A percentile compares a stretch with the other conserved stretches of the same genome.
phyloP scores from a whole-genome alignment of 1,139 yeast genomes.

The Candida sojae region DNA sequence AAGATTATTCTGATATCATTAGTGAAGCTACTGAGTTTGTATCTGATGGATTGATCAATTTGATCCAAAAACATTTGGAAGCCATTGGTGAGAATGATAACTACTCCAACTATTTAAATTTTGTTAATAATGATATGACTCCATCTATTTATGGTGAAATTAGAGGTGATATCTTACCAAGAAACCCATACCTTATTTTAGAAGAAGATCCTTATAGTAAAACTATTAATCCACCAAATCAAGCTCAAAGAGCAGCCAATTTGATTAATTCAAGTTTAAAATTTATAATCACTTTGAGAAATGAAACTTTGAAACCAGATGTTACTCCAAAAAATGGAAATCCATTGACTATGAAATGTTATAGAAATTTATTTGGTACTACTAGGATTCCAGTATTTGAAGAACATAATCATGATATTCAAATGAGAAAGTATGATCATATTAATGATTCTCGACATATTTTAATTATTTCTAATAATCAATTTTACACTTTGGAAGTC shows the following conservation, averaged over 20 bases:
- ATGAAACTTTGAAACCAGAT: constrained; percentile 57
- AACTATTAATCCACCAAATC: constrained; percentile 61
- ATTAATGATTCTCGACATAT: constrained; percentile 48
- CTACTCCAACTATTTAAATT: constrained; percentile 56
- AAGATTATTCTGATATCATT: constrained; percentile 41
- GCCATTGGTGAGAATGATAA: constrained; percentile 41
- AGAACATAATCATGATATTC: constrained; percentile 23
- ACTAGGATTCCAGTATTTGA: constrained; percentile 57
- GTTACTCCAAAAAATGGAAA: constrained; percentile 48
- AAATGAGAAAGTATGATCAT: constrained; percentile 28
- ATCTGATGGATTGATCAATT: constrained; percentile 37
- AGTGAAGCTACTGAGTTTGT: constrained; percentile 48
- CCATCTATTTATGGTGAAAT: constrained; percentile 68
- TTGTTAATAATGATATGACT: constrained; percentile 58
- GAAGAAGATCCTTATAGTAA: constrained; percentile 70
- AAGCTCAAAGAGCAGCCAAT: constrained; percentile 66
- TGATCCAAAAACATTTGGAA: constrained; percentile 55
- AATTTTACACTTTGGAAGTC: constrained; percentile 63
- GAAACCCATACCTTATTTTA: constrained; percentile 71
- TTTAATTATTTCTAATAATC: constrained; percentile 59
- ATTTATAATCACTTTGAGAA: constrained; percentile 60
- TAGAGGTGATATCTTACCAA: constrained; percentile 66
- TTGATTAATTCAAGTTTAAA: constrained; percentile 65
- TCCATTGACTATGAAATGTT: constrained; percentile 68
- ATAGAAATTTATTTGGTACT: constrained; percentile 65